A percentile compares a stretch with the other conserved stretches of the same genome.
Conservation (phyloP, 331 rosid species). For the Spiraea crenata region DNA sequence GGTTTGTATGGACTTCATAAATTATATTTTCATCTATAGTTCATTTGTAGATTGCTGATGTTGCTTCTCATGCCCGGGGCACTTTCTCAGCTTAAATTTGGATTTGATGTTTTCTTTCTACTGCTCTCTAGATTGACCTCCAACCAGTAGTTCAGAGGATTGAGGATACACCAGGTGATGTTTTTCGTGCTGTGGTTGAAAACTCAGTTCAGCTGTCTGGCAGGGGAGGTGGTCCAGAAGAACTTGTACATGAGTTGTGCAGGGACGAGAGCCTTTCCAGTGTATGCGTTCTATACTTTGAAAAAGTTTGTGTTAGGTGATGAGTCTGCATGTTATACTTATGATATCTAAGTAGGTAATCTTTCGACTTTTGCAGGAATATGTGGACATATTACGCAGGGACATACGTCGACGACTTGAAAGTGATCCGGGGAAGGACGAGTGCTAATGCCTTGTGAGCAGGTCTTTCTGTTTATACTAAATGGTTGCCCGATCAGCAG, state of each 20-base stretch:
- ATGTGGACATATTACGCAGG: conserved; percentile 54
- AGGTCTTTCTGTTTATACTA: background rate
- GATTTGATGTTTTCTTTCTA: conserved; percentile 1
- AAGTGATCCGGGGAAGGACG: conserved; percentile 42
- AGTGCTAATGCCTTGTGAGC: conserved; percentile 19
- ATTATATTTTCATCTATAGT: background rate
- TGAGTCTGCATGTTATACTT: too few relatives aligned
- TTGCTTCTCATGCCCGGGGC: background rate
- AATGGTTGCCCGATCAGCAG: background rate
- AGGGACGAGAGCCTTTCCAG: conserved; percentile 60
- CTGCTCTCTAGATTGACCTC: conserved; percentile 45
- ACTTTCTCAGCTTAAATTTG: background rate
- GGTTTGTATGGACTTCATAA: conserved; percentile 42
- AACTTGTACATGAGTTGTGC: conserved; percentile 74
- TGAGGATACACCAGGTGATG: conserved; percentile 50
- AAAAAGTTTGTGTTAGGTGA: background rate
- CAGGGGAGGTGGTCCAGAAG: conserved; percentile 42
- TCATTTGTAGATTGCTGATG: background rate
- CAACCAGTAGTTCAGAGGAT: conserved; percentile 65
- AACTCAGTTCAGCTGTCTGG: conserved; percentile 57
- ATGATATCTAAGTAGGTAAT: background rate
- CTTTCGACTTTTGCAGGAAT: conserved; percentile 54
- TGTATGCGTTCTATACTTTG: conserved; percentile 34
- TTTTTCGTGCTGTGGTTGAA: conserved; percentile 73
- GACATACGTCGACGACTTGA: conserved; percentile 49